Percentiles rank a stretch among this genome's conserved stretches.
Conservation (phyloP, 192 early-diverging fungal genomes). For the Entomortierella beljakovae region DNA sequence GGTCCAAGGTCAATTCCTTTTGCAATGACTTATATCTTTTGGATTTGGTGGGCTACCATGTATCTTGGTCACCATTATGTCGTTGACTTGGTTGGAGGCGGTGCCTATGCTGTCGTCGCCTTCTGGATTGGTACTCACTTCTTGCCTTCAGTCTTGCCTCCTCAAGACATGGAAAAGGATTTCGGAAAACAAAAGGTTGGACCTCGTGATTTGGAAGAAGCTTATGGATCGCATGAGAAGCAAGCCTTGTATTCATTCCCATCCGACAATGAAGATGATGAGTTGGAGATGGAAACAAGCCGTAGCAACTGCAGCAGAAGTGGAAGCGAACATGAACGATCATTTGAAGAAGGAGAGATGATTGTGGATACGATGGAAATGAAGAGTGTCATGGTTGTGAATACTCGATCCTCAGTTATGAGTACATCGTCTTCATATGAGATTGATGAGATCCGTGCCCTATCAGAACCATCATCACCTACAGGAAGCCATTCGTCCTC, state of each 20-base stretch:
- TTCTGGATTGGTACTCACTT: constrained; percentile 60
- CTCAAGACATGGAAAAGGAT: neutral
- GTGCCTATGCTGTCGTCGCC: constrained; percentile 67
- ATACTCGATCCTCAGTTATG: no score
- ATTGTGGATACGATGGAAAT: constrained; percentile 14
- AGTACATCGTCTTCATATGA: no score
- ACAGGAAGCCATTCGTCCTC: constrained; percentile 25
- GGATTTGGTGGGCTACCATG: constrained; percentile 87
- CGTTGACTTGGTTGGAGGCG: constrained; percentile 74
- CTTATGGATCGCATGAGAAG: constrained; percentile 31
- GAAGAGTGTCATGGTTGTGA: constrained; percentile 14
- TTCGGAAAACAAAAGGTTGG: neutral
- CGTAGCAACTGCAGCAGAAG: constrained; percentile 7
- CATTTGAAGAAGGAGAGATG: neutral
- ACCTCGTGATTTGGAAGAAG: constrained; percentile 8
- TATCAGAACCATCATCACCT: constrained; percentile 28
- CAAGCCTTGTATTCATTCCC: constrained; percentile 21
- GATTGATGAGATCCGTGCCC: neutral
- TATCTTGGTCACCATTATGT: constrained; percentile 82
- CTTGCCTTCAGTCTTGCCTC: constrained; percentile 49
- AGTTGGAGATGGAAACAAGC: neutral
- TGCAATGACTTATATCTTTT: constrained; percentile 65
- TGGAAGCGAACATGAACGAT: neutral
- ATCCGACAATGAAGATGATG: neutral
- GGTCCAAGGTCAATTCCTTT: constrained; percentile 57